Base-by-base conservation (phyloP, 169 alveolate species). In the Plasmodium billcollinsi region DNA sequence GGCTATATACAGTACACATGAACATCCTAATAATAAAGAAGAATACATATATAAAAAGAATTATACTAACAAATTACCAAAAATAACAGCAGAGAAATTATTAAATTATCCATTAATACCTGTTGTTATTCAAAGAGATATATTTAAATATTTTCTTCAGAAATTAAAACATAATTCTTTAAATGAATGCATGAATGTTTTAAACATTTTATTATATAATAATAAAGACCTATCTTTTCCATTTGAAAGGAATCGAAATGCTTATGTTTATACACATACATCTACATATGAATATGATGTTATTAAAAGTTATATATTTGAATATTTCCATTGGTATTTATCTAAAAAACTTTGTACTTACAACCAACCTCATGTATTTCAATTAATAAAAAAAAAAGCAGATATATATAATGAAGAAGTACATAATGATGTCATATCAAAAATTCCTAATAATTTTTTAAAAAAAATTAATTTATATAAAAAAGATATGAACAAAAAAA, bases 31-130 rank as follows among this genome's bases (percentile, higher is more conserved):
- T 62, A 62, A 18, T 21, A 20, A 24, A 11, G 14, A 14, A 12
- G 29, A 24, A 3, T 11, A 62, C 8, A 20, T 21, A 7, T 21
- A 62, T 62, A 62, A 24, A 18, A 62, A 18, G 18, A 62, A 14
- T 62, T 9, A 62, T 62, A 7, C 14, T 12, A 62, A 62, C 14
- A 47, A 7, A 14, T 14, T 59, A 21, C 78, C 26, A 12, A 58
- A 49, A 69, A 80, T 80, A 54, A 69, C 90, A n/a, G 90, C 90
- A 20, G 90, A 66, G 43, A 21, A 26, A 4, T 52, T 80, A 12
- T 62, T 80, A 45, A 54, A 80, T 8, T 80, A 54, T 47, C 90
- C 90, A 8, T 72, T 80, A 70, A 80, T 80, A 50, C 90, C 90
- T 9, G 59, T 80, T 66, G 90, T 80, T 4, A 69, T 80, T n/a